Percentiles rank a stretch among this genome's conserved stretches.
Evolutionary conservation across 345 rosid species (phyloP).

Genomic region (Ailanthus altissimus): DNA sequence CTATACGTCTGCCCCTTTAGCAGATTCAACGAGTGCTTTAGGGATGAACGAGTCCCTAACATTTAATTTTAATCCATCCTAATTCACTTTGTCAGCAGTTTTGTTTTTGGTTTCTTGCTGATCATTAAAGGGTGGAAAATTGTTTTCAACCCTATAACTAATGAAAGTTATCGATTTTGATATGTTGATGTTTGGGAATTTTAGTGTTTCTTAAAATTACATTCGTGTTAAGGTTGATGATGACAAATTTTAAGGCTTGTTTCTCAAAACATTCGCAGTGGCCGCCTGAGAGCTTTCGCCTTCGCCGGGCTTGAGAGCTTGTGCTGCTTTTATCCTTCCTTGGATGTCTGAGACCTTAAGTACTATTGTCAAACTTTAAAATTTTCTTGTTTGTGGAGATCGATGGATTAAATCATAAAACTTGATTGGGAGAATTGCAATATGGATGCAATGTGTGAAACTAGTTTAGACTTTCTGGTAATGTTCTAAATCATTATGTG

Average conservation of each 20-base stretch:
- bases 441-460: background rate
- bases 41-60: slow-evolving; percentile 36
- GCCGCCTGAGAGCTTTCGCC: slow-evolving; percentile 88
- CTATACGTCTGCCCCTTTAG: slow-evolving; percentile 29
- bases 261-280: slow-evolving; percentile 71
- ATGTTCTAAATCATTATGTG: background rate
- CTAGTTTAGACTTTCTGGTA: background rate
- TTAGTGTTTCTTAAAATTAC: background rate
- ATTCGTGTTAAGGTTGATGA: background rate
- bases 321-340: slow-evolving; percentile 63
- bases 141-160: background rate
- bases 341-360: slow-evolving; percentile 48
- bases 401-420: background rate
- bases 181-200: background rate
- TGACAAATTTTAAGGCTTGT: slow-evolving; percentile 6
- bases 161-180: background rate
- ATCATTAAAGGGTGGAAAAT: slow-evolving; percentile 34
- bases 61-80: slow-evolving; percentile 21
- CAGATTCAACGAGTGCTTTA: slow-evolving; percentile 23
- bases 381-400: background rate
- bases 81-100: slow-evolving; percentile 32
- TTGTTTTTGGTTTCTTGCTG: slow-evolving; percentile 22
- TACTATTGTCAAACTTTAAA: background rate
- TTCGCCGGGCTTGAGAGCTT: slow-evolving; percentile 62
- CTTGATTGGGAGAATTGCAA: background rate